Conservation (phyloP, 305 asterid genomes). For the Solanum hybrid region DNA sequence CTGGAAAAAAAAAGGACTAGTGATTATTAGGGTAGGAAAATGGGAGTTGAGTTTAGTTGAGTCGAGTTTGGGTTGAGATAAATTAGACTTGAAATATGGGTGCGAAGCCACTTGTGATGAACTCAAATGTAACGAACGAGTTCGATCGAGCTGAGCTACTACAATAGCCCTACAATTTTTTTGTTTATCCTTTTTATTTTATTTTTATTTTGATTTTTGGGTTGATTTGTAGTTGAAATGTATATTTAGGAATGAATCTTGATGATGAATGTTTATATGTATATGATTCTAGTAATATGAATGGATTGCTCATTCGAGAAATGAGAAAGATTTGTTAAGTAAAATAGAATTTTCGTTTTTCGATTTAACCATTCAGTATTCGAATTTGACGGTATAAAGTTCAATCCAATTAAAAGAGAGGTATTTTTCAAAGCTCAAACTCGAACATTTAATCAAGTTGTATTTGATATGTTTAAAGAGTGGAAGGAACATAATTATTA, state of each 20-base stretch:
- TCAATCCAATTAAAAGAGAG: rapidly evolving
- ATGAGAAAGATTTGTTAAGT: background rate
- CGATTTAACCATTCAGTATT: background rate
- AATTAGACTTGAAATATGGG: background rate
- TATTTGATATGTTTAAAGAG: background rate
- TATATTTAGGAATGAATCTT: conserved; percentile 1
- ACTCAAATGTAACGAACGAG: background rate
- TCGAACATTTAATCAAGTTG: background rate
- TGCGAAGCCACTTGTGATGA: background rate
- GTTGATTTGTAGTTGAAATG: background rate
- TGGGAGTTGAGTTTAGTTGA: background rate
- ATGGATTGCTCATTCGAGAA: background rate
- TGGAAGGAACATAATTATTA: background rate
- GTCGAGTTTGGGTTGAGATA: background rate
- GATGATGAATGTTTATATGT: background rate
- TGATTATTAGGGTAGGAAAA: background rate
- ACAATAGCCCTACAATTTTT: background rate
- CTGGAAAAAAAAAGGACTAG: background rate
- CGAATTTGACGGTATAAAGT: too few relatives aligned
- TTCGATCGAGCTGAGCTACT: background rate
- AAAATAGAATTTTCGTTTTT: background rate
- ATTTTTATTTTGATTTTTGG: background rate
- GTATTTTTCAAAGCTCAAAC: background rate
- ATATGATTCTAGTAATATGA: background rate
- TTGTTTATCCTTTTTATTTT: background rate